A percentile compares a stretch with the other conserved stretches of the same genome.
phyloP scores from a whole-genome alignment of 192 early-diverging fungal genomes.

The Haplosporangium gracile region DNA sequence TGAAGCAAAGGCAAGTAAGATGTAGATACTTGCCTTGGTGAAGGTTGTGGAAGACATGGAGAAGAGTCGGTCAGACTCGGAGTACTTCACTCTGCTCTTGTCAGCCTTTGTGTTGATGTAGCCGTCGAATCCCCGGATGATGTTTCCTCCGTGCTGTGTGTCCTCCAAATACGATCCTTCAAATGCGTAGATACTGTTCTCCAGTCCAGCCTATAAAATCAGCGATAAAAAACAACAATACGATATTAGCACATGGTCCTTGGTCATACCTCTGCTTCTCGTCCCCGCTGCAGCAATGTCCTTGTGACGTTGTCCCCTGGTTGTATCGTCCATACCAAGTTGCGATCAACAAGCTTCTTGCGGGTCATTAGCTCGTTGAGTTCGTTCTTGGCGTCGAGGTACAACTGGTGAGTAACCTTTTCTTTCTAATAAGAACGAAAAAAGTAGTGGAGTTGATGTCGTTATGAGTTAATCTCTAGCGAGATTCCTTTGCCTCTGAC shows the following conservation, averaged over 20 bases:
- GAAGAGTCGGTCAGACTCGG: constrained; percentile 87
- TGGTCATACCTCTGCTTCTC: neutral
- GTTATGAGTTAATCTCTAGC: neutral
- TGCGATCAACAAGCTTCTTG: constrained; percentile 86
- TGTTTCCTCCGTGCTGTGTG: constrained; percentile 86
- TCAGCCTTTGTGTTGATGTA: constrained; percentile 77
- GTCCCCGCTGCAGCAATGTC: neutral
- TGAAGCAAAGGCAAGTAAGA: neutral
- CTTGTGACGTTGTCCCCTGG: neutral
- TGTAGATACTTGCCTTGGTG: constrained; percentile 28
- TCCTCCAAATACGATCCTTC: constrained; percentile 94
- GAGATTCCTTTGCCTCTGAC: neutral
- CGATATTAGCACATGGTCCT: neutral
- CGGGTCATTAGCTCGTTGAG: constrained; percentile 77
- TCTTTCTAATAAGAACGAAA: constrained; percentile 4
- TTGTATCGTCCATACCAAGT: constrained; percentile 64
- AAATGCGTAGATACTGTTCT: constrained; percentile 85
- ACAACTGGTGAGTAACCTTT: constrained; percentile 63
- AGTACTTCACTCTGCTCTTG: constrained; percentile 76
- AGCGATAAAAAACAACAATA: neutral
- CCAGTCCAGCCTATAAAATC: constrained; percentile 69
- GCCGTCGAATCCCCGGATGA: constrained; percentile 90
- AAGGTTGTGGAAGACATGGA: constrained; percentile 72
- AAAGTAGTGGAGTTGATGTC: constrained; percentile 43
- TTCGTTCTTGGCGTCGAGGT: constrained; percentile 83